These are phyloP conservation scores for Trapa bicornis DNA, from an alignment of 345 rosid genomes.

Conservation along the genomic window DNA sequence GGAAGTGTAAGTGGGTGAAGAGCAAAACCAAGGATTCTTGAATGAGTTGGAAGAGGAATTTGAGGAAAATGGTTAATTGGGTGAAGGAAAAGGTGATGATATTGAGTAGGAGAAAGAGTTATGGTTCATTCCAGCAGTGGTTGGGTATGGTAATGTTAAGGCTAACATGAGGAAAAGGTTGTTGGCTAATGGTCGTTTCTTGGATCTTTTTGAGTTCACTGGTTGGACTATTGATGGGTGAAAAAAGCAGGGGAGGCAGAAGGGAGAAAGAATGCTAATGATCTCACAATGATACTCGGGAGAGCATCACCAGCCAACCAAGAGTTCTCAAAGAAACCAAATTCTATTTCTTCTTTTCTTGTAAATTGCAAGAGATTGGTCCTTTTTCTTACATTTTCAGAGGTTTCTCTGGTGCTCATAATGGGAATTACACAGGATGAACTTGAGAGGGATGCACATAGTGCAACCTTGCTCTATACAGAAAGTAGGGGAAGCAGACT, in stretches of 20 bases:
- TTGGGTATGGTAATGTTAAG: constrained; percentile 69
- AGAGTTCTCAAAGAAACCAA: neutral
- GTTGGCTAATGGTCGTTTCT: too few species aligned
- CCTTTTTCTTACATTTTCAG: constrained; percentile 16
- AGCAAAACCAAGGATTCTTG: constrained; percentile 20
- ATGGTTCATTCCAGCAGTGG: constrained; percentile 68
- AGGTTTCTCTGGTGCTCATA: constrained; percentile 15
- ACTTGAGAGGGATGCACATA: constrained; percentile 21
- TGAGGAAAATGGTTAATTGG: constrained; percentile 18
- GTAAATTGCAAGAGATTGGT: neutral
- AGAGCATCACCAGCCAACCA: neutral
- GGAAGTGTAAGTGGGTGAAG: constrained; percentile 1
- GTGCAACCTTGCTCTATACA: constrained; percentile 34
- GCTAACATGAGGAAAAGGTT: constrained; percentile 42
- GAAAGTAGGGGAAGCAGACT: constrained; percentile 17
- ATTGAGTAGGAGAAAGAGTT: constrained; percentile 44
- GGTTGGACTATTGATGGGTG: too few species aligned
- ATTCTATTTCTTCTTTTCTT: constrained; percentile 3
- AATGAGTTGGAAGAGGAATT: constrained; percentile 24
- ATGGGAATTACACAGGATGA: constrained; percentile 16
- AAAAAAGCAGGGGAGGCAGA: too few species aligned
- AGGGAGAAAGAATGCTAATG: neutral
- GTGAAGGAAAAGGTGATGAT: constrained; percentile 18
- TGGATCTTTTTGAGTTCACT: too few species aligned
- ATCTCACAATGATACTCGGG: neutral